Conservation (phyloP, 2,329 filamentous ascomycete genomes). For the Pyrenophora graminea region DNA sequence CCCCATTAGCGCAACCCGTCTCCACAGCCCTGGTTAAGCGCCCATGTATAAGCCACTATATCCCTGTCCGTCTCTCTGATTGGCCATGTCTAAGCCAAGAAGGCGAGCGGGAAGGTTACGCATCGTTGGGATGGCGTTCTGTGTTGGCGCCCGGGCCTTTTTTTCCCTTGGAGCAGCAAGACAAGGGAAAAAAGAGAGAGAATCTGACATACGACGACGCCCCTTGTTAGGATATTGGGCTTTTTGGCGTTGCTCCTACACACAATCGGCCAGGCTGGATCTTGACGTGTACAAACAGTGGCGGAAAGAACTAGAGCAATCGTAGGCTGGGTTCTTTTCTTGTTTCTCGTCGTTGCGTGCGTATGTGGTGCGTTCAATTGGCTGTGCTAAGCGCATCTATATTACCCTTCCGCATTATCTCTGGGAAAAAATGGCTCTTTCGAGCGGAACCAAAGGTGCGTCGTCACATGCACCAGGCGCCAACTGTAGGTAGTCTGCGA, state of each 20-base stretch:
- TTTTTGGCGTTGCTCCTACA: no score
- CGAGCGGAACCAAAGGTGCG: background rate
- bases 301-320: background rate
- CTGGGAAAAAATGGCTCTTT: constrained; percentile 9
- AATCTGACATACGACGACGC: background rate
- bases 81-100: constrained; percentile 17
- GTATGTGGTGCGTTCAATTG: background rate
- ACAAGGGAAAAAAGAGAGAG: background rate
- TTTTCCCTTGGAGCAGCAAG: background rate
- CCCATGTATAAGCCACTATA: constrained; percentile 8
- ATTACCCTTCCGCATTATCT: constrained; percentile 6
- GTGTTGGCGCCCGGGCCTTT: background rate
- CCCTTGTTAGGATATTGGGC: background rate
- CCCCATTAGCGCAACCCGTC: constrained; percentile 10
- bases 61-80: constrained; percentile 19
- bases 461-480: background rate
- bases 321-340: background rate
- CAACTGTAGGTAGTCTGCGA: background rate
- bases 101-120: constrained; percentile 31
- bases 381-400: constrained; percentile 7
- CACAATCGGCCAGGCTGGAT: no score
- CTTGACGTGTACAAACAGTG: background rate
- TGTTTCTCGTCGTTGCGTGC: background rate
- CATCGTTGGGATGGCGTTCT: constrained; percentile 17
- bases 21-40: constrained; percentile 20